A percentile compares a stretch with the other conserved stretches of the same genome.
phyloP scores from a whole-genome alignment of 768 basidiomycete genomes.

The Sarcomyxa edulis region DNA sequence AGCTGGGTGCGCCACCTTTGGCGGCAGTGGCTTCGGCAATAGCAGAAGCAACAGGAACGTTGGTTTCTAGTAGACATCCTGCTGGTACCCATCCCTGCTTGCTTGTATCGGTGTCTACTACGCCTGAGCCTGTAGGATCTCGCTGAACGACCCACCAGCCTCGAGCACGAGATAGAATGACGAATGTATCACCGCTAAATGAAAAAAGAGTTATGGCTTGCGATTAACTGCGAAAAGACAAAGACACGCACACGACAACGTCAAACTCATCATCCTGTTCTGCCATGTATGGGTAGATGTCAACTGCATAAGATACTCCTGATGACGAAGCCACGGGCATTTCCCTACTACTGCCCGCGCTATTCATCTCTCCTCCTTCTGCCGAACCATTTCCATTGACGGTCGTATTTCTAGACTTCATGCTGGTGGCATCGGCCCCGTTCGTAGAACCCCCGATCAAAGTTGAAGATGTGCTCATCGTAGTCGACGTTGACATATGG shows the following conservation, averaged over 20 bases:
- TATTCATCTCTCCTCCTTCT: conserved; percentile 12
- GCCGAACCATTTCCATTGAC: neutral
- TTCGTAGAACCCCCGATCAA: conserved; percentile 4
- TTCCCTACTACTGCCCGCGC: too few relatives aligned
- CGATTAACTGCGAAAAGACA: neutral
- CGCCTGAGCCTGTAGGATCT: conserved; percentile 80
- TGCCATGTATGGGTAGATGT: conserved; percentile 98
- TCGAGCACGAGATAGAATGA: conserved; percentile 88
- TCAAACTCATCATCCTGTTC: conserved; percentile 99
- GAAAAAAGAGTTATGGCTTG: conserved; percentile 3
- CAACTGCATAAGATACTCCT: conserved; percentile 89
- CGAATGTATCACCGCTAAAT: conserved; percentile 83
- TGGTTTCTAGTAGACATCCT: conserved; percentile 91
- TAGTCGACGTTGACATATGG: conserved; percentile 22
- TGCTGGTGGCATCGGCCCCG: neutral
- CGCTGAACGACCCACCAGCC: conserved; percentile 99
- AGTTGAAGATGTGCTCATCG: conserved; percentile 16
- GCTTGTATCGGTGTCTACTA: conserved; percentile 67
- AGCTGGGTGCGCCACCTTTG: conserved; percentile 34
- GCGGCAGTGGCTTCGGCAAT: conserved; percentile 77
- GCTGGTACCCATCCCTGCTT: conserved; percentile 98
- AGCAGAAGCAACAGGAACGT: conserved; percentile 83
- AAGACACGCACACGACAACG: conserved; percentile 77
- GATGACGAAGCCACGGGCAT: conserved; percentile 34
- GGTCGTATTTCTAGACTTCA: neutral